Percentiles rank a stretch among this genome's conserved stretches.
Conservation (phyloP, 257 asterid species). For the Verbascum thapsus region DNA sequence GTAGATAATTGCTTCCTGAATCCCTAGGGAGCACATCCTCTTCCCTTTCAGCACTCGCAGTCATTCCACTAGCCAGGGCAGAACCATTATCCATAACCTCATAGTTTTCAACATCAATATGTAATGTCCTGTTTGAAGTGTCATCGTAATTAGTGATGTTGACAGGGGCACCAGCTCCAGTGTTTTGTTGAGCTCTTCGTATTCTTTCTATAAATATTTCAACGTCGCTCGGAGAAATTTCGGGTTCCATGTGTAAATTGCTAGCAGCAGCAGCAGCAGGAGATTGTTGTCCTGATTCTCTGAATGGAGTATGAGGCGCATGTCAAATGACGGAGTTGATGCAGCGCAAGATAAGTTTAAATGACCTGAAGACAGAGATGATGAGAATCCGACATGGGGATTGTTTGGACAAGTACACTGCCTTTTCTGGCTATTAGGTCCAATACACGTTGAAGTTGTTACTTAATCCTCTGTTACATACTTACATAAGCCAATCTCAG, state of each 20-base stretch:
- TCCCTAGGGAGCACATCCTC: neutral
- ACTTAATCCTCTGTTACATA: neutral
- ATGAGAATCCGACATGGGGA: neutral
- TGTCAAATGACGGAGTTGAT: neutral
- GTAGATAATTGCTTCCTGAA: neutral
- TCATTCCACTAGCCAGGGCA: neutral
- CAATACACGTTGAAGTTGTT: neutral
- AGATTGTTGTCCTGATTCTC: neutral
- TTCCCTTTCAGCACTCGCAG: constrained; percentile 3
- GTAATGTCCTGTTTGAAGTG: neutral
- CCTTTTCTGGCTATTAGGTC: neutral
- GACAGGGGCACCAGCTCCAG: neutral
- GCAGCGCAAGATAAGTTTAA: too few species aligned
- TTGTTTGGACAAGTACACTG: neutral
- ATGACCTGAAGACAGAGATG: too few species aligned
- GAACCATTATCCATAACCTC: neutral
- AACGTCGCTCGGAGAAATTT: too few species aligned
- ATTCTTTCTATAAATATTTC: constrained; percentile 1
- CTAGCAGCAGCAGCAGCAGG: too few species aligned
- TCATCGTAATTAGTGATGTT: neutral
- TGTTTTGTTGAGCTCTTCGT: neutral
- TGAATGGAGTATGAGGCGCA: neutral
- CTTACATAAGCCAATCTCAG: neutral
- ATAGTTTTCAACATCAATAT: neutral
- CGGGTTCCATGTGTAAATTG: neutral